These are phyloP conservation scores for Citrullus mucosospermus DNA, from an alignment of 306 rosid genomes.

Conservation along the genomic window DNA sequence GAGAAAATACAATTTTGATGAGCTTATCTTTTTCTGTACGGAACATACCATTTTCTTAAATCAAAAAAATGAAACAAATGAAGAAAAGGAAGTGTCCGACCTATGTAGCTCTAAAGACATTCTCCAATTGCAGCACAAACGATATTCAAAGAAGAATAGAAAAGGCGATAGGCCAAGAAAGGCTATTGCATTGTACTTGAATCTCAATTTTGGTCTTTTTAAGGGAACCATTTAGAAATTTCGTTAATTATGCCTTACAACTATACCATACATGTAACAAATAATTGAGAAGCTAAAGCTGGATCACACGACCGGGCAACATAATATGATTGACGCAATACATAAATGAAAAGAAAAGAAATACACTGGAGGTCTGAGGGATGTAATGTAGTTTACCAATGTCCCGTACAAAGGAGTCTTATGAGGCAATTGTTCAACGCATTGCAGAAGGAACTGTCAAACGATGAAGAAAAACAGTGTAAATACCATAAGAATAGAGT, in stretches of 20 bases:
- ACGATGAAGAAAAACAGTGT: not conserved
- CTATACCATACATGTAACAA: not conserved
- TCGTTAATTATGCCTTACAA: not conserved
- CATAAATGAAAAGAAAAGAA: not conserved
- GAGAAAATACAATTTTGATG: not conserved
- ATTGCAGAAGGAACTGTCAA: slow-evolving; percentile 58
- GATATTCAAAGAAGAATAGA: not conserved
- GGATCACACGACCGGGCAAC: not conserved
- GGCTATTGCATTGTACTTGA: not conserved
- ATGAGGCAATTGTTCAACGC: slow-evolving; percentile 90
- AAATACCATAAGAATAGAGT: not conserved
- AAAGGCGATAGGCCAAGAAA: not conserved
- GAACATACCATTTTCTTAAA: not conserved
- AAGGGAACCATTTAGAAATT: not conserved
- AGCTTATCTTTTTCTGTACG: not conserved
- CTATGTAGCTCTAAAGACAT: not conserved
- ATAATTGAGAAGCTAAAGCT: not conserved
- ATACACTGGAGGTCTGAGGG: not conserved
- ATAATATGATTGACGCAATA: not conserved
- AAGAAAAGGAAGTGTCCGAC: not conserved
- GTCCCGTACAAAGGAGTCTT: slow-evolving; percentile 83
- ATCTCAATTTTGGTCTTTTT: not conserved
- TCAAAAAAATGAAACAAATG: not conserved
- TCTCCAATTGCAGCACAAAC: not conserved
- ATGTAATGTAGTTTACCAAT: slow-evolving; percentile 36